Evolutionary conservation across 768 basidiomycete genomes (phyloP).

Genomic region (Termitomyces sp.): DNA sequence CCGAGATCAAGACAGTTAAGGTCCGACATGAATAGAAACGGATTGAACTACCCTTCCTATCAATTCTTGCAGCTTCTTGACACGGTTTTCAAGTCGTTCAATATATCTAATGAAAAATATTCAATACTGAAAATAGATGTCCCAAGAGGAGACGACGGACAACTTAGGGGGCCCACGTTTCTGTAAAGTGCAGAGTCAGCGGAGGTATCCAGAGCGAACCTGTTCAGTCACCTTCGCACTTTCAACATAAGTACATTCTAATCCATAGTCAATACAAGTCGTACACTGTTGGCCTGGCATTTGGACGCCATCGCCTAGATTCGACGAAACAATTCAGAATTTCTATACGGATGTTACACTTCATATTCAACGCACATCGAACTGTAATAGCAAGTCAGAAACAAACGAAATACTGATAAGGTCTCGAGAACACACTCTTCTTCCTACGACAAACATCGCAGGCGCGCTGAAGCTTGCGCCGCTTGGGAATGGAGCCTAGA

Average conservation of each 20-base stretch:
- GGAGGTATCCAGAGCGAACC: background rate
- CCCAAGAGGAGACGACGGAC: constrained; percentile 23
- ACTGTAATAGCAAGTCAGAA: constrained; percentile 30
- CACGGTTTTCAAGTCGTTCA: constrained; percentile 51
- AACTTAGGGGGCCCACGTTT: constrained; percentile 60
- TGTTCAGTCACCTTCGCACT: constrained; percentile 49
- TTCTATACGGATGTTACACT: background rate
- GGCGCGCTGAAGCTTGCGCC: constrained; percentile 66
- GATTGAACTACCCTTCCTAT: constrained; percentile 27
- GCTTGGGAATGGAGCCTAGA: constrained; percentile 20
- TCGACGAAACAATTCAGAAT: background rate
- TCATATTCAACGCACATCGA: constrained; percentile 42
- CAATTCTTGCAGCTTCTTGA: constrained; percentile 55
- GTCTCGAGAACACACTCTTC: constrained; percentile 50
- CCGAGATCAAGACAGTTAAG: background rate
- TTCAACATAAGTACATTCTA: constrained; percentile 66
- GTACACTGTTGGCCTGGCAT: constrained; percentile 60
- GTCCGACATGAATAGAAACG: background rate
- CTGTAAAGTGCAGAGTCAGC: constrained; percentile 16
- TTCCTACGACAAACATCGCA: constrained; percentile 82
- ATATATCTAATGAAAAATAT: constrained; percentile 34
- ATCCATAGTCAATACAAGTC: constrained; percentile 59
- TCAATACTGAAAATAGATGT: background rate
- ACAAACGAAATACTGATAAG: background rate
- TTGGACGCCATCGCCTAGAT: constrained; percentile 62